These are phyloP conservation scores for Chaetomium strumarium DNA, from an alignment of 2,329 filamentous ascomycete species.

Conservation along the genomic window DNA sequence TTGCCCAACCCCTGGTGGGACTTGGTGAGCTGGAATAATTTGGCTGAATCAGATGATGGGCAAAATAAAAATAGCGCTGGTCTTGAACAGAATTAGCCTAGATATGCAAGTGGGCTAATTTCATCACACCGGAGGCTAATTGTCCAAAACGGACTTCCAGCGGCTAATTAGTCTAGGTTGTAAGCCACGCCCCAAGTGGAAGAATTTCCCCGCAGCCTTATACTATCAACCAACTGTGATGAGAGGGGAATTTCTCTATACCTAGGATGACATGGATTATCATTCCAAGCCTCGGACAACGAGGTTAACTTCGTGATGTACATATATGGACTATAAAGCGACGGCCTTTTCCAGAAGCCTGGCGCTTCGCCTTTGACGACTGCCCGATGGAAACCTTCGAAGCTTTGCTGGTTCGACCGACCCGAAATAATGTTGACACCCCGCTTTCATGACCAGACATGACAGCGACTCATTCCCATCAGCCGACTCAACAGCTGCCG, in stretches of 20 bases:
- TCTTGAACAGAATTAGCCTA: constrained; percentile 23
- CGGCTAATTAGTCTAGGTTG: constrained; percentile 25
- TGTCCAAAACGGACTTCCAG: constrained; percentile 17
- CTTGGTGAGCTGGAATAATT: constrained; percentile 8
- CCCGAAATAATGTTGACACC: neutral
- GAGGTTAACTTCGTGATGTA: neutral
- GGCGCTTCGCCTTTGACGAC: neutral
- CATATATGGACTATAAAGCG: neutral
- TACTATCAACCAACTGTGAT: neutral
- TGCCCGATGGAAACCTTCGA: too few relatives aligned
- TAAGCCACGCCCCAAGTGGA: neutral
- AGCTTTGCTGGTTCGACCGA: too few relatives aligned
- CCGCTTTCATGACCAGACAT: too few relatives aligned
- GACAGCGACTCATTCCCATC: too few relatives aligned
- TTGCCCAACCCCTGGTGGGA: neutral
- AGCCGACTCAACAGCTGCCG: neutral
- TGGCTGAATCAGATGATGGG: constrained; percentile 1
- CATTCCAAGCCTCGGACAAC: neutral
- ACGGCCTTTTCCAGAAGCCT: neutral
- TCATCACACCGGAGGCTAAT: constrained; percentile 11
- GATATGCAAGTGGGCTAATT: constrained; percentile 16
- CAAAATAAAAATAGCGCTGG: constrained; percentile 15
- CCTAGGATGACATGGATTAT: neutral
- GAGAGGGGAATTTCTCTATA: neutral
- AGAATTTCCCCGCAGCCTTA: neutral